These are phyloP conservation scores for Aurantiochytrium sp. DNA, from an alignment of 108 stramenopile species.

Conservation along the genomic window DNA sequence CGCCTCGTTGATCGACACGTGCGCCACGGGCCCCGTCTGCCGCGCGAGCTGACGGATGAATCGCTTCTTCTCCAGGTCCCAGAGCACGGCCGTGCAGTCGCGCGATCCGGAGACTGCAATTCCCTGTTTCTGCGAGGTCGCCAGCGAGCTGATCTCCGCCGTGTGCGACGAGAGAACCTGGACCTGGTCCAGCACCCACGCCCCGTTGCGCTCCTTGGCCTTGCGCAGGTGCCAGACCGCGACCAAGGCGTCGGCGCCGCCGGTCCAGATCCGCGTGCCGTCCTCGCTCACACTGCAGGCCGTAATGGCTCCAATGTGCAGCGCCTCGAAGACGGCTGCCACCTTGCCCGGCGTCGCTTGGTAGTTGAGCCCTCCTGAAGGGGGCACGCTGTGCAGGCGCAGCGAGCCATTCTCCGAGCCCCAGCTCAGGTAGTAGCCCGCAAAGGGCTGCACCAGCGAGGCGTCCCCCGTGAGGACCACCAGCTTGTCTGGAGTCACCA, in stretches of 20 bases:
- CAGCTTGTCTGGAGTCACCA: background rate
- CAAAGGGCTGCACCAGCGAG: background rate
- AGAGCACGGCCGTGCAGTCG: background rate
- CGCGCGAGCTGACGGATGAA: background rate
- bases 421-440: background rate
- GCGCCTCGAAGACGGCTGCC: background rate
- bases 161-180: background rate
- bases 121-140: background rate
- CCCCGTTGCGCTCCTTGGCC: background rate
- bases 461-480: background rate
- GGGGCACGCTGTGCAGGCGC: background rate
- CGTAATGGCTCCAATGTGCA: background rate
- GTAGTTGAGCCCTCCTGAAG: background rate
- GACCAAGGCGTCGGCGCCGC: background rate
- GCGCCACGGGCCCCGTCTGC: background rate
- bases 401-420: constrained; percentile 1
- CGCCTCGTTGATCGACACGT: constrained; percentile 1
- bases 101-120: background rate
- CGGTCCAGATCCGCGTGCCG: background rate
- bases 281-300: constrained; percentile 6
- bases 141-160: background rate
- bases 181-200: constrained; percentile 12
- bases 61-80: constrained; percentile 19
- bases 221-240: background rate
- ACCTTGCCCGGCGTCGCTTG: background rate